Conservation (phyloP, 2,329 filamentous ascomycete species). For the Fusarium burgessii region DNA sequence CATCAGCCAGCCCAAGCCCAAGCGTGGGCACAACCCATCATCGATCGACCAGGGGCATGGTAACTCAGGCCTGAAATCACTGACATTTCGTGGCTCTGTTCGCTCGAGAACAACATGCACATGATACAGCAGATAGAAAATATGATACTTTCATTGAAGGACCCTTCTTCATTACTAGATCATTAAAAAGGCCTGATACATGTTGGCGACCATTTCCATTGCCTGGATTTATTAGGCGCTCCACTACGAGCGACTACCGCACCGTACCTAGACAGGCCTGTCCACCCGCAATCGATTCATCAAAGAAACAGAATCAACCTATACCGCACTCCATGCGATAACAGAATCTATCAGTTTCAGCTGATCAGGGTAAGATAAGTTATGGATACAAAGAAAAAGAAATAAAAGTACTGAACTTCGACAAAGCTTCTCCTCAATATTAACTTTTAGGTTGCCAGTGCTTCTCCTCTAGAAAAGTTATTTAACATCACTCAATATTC, state of each 20-base stretch:
- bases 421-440: neutral
- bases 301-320: slow-evolving; percentile 15
- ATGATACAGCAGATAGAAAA: slow-evolving; percentile 21
- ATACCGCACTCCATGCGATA: slow-evolving; percentile 1
- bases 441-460: neutral
- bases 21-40: slow-evolving; percentile 27
- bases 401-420: neutral
- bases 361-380: slow-evolving; percentile 2
- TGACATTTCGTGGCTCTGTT: slow-evolving; percentile 11
- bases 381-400: neutral
- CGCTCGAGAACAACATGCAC: slow-evolving; percentile 3
- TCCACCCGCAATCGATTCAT: neutral
- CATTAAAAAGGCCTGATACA: neutral
- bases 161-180: slow-evolving; percentile 8
- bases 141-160: slow-evolving; percentile 12
- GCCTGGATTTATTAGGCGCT: slow-evolving; percentile 3
- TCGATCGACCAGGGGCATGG: slow-evolving; percentile 26
- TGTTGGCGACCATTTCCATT: slow-evolving; percentile 5
- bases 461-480: neutral
- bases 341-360: slow-evolving; percentile 10
- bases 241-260: slow-evolving; percentile 1
- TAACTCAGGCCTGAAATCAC: neutral
- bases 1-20: slow-evolving; percentile 32
- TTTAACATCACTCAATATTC: neutral
- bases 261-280: neutral